Evolutionary conservation across 73 alveolate genomes (phyloP).

Genomic region (Stentor roeselii): DNA sequence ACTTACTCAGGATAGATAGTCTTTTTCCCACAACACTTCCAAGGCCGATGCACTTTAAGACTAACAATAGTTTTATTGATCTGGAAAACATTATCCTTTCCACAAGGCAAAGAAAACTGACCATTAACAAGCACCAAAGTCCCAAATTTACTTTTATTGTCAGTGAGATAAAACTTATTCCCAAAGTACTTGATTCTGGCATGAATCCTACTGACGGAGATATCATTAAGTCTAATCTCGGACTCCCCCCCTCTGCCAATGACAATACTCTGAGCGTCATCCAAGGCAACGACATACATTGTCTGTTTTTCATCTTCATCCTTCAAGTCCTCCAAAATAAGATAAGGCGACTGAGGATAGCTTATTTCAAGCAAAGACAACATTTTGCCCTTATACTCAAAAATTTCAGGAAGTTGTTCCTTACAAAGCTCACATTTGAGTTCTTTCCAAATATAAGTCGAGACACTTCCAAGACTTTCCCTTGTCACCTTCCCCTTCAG

Average conservation of each 20-base stretch:
- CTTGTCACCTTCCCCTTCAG: slow-evolving; percentile 35
- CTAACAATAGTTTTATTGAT: neutral
- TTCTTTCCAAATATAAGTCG: neutral
- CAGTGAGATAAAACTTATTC: slow-evolving; percentile 44
- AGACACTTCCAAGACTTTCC: neutral
- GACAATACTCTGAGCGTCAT: slow-evolving; percentile 33
- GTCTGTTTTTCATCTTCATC: slow-evolving; percentile 38
- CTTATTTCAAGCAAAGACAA: slow-evolving; percentile 17
- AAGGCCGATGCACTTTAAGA: neutral
- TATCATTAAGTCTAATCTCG: slow-evolving; percentile 74
- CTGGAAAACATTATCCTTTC: neutral
- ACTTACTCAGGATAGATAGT: neutral
- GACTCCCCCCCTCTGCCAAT: slow-evolving; percentile 85
- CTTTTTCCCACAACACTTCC: neutral
- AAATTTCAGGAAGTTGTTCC: neutral
- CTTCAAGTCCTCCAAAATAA: slow-evolving; percentile 34
- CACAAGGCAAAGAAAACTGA: neutral
- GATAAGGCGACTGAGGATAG: slow-evolving; percentile 32
- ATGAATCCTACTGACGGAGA: slow-evolving; percentile 80
- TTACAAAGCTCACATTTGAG: slow-evolving; percentile 24
- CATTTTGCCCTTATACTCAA: neutral
- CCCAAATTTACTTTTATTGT: slow-evolving; percentile 78
- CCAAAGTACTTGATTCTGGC: slow-evolving; percentile 54
- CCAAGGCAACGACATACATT: slow-evolving; percentile 28
- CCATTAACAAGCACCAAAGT: slow-evolving; percentile 57